A percentile compares a stretch with the other conserved stretches of the same genome.
Evolutionary conservation across 2,329 filamentous ascomycete genomes (phyloP).

Genomic region (Colletotrichum sp.): DNA sequence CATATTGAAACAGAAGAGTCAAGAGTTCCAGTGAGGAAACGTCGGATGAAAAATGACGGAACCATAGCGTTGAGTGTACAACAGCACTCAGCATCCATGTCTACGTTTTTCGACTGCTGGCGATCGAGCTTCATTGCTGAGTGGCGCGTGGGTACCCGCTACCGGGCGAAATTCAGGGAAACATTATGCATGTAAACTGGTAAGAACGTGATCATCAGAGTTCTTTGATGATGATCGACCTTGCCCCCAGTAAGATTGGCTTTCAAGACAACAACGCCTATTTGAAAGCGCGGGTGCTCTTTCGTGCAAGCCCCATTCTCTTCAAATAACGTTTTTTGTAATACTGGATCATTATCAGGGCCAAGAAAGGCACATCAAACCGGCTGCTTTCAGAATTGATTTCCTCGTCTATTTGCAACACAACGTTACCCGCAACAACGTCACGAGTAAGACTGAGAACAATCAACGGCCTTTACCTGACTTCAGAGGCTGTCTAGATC

Average conservation of each 20-base stretch:
- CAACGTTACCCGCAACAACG: neutral
- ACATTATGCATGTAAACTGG: no score
- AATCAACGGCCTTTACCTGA: neutral
- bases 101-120: no score
- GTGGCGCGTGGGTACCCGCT: no score
- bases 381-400: neutral
- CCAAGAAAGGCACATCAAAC: neutral
- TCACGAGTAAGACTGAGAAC: neutral
- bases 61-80: no score
- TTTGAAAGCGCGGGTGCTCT: neutral
- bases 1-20: neutral
- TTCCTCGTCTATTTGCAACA: neutral
- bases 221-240: no score
- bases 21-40: neutral
- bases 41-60: no score
- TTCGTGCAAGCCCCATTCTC: neutral
- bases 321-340: neutral
- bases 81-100: no score
- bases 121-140: no score
- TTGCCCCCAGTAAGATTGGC: neutral
- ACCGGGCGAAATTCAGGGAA: no score
- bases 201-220: no score
- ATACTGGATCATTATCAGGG: neutral
- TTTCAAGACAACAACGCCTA: neutral
- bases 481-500: neutral